These are phyloP conservation scores for Malassezia arunalokei DNA, from an alignment of 1,284 basidiomycete species.

Conservation along the genomic window DNA sequence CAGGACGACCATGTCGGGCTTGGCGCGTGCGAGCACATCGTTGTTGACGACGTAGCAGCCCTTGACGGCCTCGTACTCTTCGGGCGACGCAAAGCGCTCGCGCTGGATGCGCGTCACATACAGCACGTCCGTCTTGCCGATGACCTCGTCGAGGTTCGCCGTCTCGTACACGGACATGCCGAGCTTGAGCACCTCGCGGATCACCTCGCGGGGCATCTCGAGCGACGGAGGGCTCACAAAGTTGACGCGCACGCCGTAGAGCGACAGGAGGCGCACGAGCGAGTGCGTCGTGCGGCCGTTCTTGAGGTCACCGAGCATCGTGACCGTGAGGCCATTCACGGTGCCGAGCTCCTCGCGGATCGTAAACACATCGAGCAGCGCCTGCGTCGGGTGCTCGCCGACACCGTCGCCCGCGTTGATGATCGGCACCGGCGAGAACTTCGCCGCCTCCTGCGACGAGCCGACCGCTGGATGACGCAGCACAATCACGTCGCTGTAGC, in stretches of 20 bases:
- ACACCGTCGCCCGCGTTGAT: conserved; percentile 94
- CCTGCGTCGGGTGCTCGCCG: conserved; percentile 91
- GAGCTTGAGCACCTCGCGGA: conserved; percentile 53
- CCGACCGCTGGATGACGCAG: conserved; percentile 88
- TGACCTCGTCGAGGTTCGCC: conserved; percentile 74
- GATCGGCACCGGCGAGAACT: conserved; percentile 86
- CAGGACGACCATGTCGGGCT: conserved; percentile 95
- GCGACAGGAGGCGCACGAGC: conserved; percentile 76
- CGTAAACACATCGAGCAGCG: conserved; percentile 73
- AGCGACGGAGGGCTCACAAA: conserved; percentile 86
- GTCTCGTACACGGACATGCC: conserved; percentile 62
- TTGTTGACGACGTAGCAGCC: conserved; percentile 89
- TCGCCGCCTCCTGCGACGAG: conserved; percentile 60
- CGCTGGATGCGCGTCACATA: conserved; percentile 94
- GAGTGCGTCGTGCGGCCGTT: conserved; percentile 96
- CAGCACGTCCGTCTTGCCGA: conserved; percentile 85
- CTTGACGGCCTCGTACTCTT: conserved; percentile 81
- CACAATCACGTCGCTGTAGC: conserved; percentile 89
- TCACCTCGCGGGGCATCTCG: conserved; percentile 77
- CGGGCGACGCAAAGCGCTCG: conserved; percentile 73
- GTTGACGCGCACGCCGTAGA: conserved; percentile 77
- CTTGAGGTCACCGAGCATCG: conserved; percentile 83
- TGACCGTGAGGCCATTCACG: conserved; percentile 89
- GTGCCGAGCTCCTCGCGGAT: conserved; percentile 97
- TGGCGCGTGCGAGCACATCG: conserved; percentile 75